phyloP scores from a whole-genome alignment of 2,329 filamentous ascomycete species.

The Aureobasidium zeae region DNA sequence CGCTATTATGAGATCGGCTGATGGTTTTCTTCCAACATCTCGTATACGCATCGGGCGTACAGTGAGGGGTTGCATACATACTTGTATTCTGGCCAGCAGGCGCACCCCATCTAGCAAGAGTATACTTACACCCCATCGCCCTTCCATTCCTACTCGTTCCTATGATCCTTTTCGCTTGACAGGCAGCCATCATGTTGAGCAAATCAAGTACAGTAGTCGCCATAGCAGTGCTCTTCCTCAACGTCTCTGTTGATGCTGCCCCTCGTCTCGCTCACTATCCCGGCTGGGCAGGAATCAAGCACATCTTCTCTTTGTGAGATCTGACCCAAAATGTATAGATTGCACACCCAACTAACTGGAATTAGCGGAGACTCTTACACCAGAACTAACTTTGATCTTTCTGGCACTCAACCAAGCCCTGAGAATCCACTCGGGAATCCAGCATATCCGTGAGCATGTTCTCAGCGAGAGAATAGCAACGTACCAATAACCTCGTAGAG shows the following conservation, averaged over 20 bases:
- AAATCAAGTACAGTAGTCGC: not conserved
- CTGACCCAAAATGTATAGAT: not conserved
- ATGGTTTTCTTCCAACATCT: no score
- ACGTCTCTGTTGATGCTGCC: no score
- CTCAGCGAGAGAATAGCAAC: not conserved
- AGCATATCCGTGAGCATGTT: conserved; percentile 32
- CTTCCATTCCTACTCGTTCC: not conserved
- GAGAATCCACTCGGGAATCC: conserved; percentile 55
- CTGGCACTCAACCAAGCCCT: conserved; percentile 41
- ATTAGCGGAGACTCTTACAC: conserved; percentile 51
- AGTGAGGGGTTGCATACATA: no score
- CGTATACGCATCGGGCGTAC: no score
- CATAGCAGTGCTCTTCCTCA: not conserved
- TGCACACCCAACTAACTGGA: not conserved
- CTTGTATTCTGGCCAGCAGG: no score
- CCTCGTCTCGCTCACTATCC: conserved; percentile 17
- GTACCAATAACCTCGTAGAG: conserved; percentile 9
- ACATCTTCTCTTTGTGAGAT: conserved; percentile 24
- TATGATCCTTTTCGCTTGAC: not conserved
- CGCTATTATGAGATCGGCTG: no score
- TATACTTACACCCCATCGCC: not conserved
- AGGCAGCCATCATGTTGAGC: not conserved
- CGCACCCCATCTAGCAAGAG: not conserved
- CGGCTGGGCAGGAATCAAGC: conserved; percentile 21
- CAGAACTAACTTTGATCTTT: conserved; percentile 49